These are phyloP conservation scores for Claviceps sorghi DNA, from an alignment of 2,329 filamentous ascomycete species.

Conservation along the genomic window DNA sequence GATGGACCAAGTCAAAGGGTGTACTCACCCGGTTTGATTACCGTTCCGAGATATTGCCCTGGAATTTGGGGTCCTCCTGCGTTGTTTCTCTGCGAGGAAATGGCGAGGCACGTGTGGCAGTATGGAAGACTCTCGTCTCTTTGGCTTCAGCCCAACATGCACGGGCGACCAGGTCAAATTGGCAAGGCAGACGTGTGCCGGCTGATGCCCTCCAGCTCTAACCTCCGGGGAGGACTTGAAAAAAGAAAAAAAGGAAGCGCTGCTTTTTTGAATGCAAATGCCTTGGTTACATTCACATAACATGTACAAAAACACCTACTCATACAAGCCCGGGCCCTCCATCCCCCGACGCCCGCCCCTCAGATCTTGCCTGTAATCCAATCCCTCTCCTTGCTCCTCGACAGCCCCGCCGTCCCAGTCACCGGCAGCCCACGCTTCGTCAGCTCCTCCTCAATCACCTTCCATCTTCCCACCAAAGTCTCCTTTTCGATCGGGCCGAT, in stretches of 20 bases:
- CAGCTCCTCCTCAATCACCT: slow-evolving; percentile 62
- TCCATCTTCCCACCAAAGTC: slow-evolving; percentile 58
- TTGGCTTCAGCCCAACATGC: too few species aligned
- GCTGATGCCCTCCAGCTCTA: too few species aligned
- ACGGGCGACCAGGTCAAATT: too few species aligned
- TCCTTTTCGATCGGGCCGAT: slow-evolving; percentile 60
- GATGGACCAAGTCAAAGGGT: too few species aligned
- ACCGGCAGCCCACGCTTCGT: slow-evolving; percentile 45
- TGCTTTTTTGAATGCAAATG: neutral
- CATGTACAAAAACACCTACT: neutral
- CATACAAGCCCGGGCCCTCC: neutral
- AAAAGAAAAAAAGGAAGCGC: neutral
- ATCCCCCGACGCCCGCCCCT: neutral
- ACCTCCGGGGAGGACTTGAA: too few species aligned
- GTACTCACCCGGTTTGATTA: too few species aligned
- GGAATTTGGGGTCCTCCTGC: too few species aligned
- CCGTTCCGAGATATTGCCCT: too few species aligned
- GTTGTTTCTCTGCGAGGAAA: too few species aligned
- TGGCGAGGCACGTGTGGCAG: too few species aligned
- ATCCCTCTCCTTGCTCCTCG: slow-evolving; percentile 28
- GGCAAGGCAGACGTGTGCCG: too few species aligned
- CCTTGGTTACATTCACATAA: neutral
- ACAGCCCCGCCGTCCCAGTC: slow-evolving; percentile 27
- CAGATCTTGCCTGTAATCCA: slow-evolving; percentile 26
- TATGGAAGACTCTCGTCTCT: too few species aligned